phyloP scores from a whole-genome alignment of 441 rosid species.

The Gossypium lobatum region DNA sequence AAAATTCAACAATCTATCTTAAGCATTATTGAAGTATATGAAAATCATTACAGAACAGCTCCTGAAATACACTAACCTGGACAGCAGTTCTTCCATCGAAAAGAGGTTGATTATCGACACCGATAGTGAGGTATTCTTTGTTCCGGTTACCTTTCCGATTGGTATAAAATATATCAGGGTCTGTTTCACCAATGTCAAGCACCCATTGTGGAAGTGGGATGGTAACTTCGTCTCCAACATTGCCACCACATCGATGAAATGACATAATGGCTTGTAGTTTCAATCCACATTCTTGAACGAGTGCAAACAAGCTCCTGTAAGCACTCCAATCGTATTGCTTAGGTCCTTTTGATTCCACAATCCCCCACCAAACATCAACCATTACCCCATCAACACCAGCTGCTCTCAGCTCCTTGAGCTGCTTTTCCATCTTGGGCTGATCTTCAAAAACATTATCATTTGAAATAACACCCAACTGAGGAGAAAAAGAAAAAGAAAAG shows the following conservation, averaged over 20 bases:
- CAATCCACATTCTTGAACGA: conserved; percentile 39
- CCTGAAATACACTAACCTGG: conserved; percentile 32
- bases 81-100: conserved; percentile 60
- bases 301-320: conserved; percentile 54
- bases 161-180: conserved; percentile 67
- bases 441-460: conserved; percentile 41
- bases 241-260: conserved; percentile 82
- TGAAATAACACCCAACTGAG: conserved; percentile 55
- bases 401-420: conserved; percentile 52
- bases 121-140: conserved; percentile 53
- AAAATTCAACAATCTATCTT: not conserved
- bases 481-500: not conserved
- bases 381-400: conserved; percentile 72
- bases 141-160: conserved; percentile 48
- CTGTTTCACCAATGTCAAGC: conserved; percentile 38
- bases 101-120: conserved; percentile 53
- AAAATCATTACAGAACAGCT: not conserved
- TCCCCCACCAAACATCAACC: conserved; percentile 86
- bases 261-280: conserved; percentile 79
- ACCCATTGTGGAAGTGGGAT: conserved; percentile 77
- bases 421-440: conserved; percentile 30
- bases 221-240: conserved; percentile 57
- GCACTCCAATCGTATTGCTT: conserved; percentile 59
- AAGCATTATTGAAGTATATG: not conserved
- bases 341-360: conserved; percentile 53